These are phyloP conservation scores for Davidsoniella virescens DNA, from an alignment of 2,329 filamentous ascomycete species.

Conservation along the genomic window DNA sequence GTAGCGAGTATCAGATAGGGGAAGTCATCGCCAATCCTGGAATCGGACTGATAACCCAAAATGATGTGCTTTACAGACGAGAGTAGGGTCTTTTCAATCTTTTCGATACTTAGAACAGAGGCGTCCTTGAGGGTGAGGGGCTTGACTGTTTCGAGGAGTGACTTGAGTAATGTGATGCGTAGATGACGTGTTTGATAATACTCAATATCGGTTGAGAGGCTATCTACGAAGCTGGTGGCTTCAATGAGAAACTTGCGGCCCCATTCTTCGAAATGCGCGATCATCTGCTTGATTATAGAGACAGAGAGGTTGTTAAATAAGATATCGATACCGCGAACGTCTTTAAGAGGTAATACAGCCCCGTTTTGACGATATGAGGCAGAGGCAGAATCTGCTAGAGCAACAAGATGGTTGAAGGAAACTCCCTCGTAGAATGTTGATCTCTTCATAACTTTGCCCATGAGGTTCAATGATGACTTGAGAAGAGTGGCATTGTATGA, in stretches of 20 bases:
- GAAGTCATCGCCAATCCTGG: constrained; percentile 1
- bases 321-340: constrained; percentile 9
- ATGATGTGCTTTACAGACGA: constrained; percentile 10
- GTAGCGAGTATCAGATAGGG: constrained; percentile 12
- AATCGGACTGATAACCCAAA: constrained; percentile 10
- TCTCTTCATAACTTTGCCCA: constrained; percentile 31
- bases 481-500: constrained; percentile 9
- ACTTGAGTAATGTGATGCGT: constrained; percentile 23
- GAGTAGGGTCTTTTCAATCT: constrained; percentile 9
- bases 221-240: constrained; percentile 16
- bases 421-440: constrained; percentile 35
- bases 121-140: constrained; percentile 16
- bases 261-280: constrained; percentile 26
- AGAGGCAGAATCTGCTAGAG: constrained; percentile 21
- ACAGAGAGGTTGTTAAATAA: constrained; percentile 18
- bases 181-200: constrained; percentile 16
- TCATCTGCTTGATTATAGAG: constrained; percentile 27
- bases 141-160: constrained; percentile 19
- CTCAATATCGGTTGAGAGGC: constrained; percentile 10
- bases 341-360: background rate
- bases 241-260: constrained; percentile 25
- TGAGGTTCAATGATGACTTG: constrained; percentile 10
- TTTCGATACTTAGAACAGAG: constrained; percentile 16
- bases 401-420: constrained; percentile 23
- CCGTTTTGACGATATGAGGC: constrained; percentile 4